A percentile compares a stretch with the other conserved stretches of the same genome.
phyloP scores from a whole-genome alignment of 2,329 filamentous ascomycete species.

The Boeremia exigua region DNA sequence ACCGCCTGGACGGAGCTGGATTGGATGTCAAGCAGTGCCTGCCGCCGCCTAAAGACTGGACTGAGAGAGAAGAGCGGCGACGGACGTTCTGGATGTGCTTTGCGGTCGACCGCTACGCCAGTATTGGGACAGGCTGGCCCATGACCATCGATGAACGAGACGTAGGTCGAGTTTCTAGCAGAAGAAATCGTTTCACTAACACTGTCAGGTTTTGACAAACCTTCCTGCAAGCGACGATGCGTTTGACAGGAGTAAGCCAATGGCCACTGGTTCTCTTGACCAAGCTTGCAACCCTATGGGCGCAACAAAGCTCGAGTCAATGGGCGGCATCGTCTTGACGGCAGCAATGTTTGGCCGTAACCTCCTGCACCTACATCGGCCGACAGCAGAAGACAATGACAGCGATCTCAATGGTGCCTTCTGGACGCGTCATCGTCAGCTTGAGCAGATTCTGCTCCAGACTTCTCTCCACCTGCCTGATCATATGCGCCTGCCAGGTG shows the following conservation, averaged over 20 bases:
- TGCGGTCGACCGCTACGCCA: conserved; percentile 87
- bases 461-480: conserved; percentile 83
- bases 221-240: conserved; percentile 84
- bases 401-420: conserved; percentile 90
- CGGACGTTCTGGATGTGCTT: conserved; percentile 97
- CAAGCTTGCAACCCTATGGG: conserved; percentile 75
- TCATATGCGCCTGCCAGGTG: conserved; percentile 77
- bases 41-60: conserved; percentile 88
- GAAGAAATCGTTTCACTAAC: conserved; percentile 9
- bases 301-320: conserved; percentile 75
- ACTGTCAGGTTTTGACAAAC: conserved; percentile 73
- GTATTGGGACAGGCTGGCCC: conserved; percentile 96
- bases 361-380: conserved; percentile 86
- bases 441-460: conserved; percentile 90
- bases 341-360: conserved; percentile 92
- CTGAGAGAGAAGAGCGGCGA: conserved; percentile 86
- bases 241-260: conserved; percentile 78
- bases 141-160: conserved; percentile 93
- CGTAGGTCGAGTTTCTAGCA: conserved; percentile 50
- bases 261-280: conserved; percentile 72
- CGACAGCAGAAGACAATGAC: conserved; percentile 79
- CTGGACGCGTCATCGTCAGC: conserved; percentile 88
- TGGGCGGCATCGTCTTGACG: conserved; percentile 81
- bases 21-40: conserved; percentile 93
- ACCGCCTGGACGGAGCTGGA: conserved; percentile 80